Conservation (phyloP, 441 rosid species). For the Isatis lusitanica region DNA sequence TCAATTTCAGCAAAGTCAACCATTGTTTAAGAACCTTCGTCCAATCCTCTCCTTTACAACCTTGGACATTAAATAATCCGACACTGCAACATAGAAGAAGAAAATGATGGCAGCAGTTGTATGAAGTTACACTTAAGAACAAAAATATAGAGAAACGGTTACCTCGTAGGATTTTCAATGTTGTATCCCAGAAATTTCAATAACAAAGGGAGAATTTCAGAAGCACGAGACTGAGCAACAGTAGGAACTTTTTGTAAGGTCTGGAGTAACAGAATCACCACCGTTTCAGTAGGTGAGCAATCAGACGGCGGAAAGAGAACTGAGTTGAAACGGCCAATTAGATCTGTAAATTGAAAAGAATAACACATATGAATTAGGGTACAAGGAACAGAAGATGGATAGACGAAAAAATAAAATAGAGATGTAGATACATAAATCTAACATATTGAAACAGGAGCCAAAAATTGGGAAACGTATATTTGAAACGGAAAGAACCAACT, state of each 20-base stretch:
- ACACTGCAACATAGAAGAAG: slow-evolving; percentile 50
- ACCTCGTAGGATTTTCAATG: slow-evolving; percentile 58
- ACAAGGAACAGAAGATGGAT: slow-evolving; percentile 2
- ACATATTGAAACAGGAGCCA: not conserved
- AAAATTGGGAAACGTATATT: not conserved
- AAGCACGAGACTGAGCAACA: slow-evolving; percentile 70
- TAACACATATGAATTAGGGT: slow-evolving; percentile 20
- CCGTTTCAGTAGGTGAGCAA: slow-evolving; percentile 56
- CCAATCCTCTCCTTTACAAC: slow-evolving; percentile 85
- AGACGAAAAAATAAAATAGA: not conserved
- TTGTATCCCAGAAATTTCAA: slow-evolving; percentile 82
- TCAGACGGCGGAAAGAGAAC: slow-evolving; percentile 53
- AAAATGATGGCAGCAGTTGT: slow-evolving; percentile 2
- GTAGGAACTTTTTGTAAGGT: slow-evolving; percentile 68
- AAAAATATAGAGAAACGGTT: slow-evolving; percentile 27
- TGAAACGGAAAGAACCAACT: slow-evolving; percentile 3
- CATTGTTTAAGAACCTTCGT: slow-evolving; percentile 79
- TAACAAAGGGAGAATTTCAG: slow-evolving; percentile 71
- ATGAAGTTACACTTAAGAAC: not conserved
- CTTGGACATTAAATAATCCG: slow-evolving; percentile 50
- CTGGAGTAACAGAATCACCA: slow-evolving; percentile 68
- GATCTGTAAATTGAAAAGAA: slow-evolving; percentile 53
- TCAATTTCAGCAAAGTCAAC: slow-evolving; percentile 73
- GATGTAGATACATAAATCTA: not conserved
- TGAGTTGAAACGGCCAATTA: slow-evolving; percentile 53